Base-by-base conservation (phyloP, 768 basidiomycete species). In the Brasilioporus rufonigricans region DNA sequence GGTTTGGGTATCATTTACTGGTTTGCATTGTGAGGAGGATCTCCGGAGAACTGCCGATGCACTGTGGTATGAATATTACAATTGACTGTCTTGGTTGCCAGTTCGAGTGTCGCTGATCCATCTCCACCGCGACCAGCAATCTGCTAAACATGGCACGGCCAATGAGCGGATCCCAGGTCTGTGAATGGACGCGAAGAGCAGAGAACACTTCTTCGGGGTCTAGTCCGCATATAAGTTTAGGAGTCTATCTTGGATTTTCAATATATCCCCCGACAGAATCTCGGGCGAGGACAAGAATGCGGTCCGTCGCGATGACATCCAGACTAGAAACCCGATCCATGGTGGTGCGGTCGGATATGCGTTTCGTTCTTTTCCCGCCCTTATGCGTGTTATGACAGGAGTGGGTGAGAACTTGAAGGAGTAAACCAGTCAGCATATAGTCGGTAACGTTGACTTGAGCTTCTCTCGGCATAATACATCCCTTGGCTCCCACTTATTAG, bases 1-100 rank as follows among this genome's bases (percentile, higher is more conserved):
- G 21, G 39, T 33, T 31, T 12, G 49, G 52, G 36, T n/a, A 18
- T 14, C 18, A 43, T 33, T 12, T 53, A 6, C 44, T 43, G 12
- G 32, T 45, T 60, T 21, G n/a, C 2, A 29, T 31, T 26, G 21
- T 31, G 31, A 39, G 27, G 48, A 26, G 8, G 26, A 11, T 3
- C 12, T 44, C 33, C 33, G 12, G 29, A 45, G 53, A 57, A 48
- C 39, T n/a, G 18, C 33, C 24, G 41, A 48, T 45, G 50, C 44
- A 39, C 26, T 53, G 51, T 60, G 64, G 61, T 55, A 64, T 52
- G 55, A 31, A 32, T 54, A 60, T 53, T 56, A 44, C 39, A 27
- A 53, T 10, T 23, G 32, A 26, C 26, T 44, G 52, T 29, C 43
- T 50, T 41, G 49, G 38, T 48, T 41, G 7, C 58, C 47, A n/a